Conservation (phyloP, 2,329 filamentous ascomycete species). For the Grosmannia clavigera region DNA sequence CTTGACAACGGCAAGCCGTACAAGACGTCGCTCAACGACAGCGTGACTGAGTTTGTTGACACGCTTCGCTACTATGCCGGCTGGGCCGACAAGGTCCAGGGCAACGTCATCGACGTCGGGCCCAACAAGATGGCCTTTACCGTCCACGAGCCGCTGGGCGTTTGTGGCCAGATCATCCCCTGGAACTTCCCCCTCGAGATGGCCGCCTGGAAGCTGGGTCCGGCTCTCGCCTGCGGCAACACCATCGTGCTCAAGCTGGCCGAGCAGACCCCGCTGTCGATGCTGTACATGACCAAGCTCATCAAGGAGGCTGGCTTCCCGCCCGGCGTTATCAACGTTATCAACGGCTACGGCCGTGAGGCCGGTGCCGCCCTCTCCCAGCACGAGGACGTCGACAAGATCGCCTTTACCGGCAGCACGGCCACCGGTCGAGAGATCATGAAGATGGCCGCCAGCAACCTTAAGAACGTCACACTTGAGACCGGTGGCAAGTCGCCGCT, state of each 20-base stretch:
- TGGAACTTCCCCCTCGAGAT: slow-evolving; percentile 74
- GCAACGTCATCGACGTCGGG: slow-evolving; percentile 63
- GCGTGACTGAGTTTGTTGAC: slow-evolving; percentile 36
- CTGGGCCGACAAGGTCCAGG: slow-evolving; percentile 68
- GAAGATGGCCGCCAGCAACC: slow-evolving; percentile 51
- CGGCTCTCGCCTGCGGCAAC: slow-evolving; percentile 53
- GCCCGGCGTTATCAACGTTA: slow-evolving; percentile 60
- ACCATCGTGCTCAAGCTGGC: slow-evolving; percentile 51
- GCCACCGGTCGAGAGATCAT: slow-evolving; percentile 58
- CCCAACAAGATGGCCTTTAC: slow-evolving; percentile 65
- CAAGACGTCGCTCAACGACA: slow-evolving; percentile 48
- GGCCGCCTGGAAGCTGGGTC: slow-evolving; percentile 66
- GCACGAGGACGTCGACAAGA: slow-evolving; percentile 54
- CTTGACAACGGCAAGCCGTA: slow-evolving; percentile 77
- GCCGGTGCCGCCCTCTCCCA: slow-evolving; percentile 53
- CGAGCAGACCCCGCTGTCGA: slow-evolving; percentile 51
- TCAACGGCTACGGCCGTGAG: slow-evolving; percentile 55
- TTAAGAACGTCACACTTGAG: slow-evolving; percentile 50
- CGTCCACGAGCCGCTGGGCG: slow-evolving; percentile 62
- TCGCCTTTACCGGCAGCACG: slow-evolving; percentile 62
- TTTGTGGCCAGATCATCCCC: slow-evolving; percentile 65
- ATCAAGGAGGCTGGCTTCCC: slow-evolving; percentile 65
- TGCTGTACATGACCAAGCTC: slow-evolving; percentile 50
- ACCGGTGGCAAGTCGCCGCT: slow-evolving; percentile 51
- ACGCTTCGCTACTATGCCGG: slow-evolving; percentile 65